Percentiles rank a stretch among this genome's conserved stretches.
Conservation (phyloP, 2,329 filamentous ascomycete species). For the Colletotrichum somersetense region DNA sequence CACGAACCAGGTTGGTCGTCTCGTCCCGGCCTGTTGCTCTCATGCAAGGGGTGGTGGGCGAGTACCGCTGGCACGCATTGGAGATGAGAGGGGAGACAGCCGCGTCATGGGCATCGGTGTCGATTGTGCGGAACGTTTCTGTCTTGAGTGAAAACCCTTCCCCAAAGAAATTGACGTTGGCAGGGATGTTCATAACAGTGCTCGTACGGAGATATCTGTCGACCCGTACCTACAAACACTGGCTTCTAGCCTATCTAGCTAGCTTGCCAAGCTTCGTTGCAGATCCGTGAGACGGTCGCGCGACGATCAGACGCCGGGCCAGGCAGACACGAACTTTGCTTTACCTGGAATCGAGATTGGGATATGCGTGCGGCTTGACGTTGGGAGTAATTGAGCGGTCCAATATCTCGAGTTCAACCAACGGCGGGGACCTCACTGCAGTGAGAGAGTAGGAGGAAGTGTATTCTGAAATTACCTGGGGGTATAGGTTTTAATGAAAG, state of each 20-base stretch:
- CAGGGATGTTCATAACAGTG: too few relatives aligned
- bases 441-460: too few relatives aligned
- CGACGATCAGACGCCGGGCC: constrained; percentile 13
- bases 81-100: background rate
- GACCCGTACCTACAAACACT: too few relatives aligned
- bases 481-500: too few relatives aligned
- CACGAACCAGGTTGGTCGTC: constrained; percentile 14
- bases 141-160: background rate
- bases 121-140: background rate
- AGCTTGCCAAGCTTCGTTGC: background rate
- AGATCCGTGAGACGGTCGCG: background rate
- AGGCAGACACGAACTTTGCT: too few relatives aligned
- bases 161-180: background rate
- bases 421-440: background rate
- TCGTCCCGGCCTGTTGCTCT: background rate
- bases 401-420: background rate
- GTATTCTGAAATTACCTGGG: too few relatives aligned
- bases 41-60: constrained; percentile 1
- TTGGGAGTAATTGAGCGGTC: too few relatives aligned
- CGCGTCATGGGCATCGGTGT: background rate
- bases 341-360: too few relatives aligned
- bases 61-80: background rate
- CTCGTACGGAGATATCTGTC: too few relatives aligned
- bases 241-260: background rate
- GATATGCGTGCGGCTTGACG: too few relatives aligned